A percentile compares a stretch with the other conserved stretches of the same genome.
Conservation (phyloP, 2,329 filamentous ascomycete genomes). For the Blastomyces silverae region DNA sequence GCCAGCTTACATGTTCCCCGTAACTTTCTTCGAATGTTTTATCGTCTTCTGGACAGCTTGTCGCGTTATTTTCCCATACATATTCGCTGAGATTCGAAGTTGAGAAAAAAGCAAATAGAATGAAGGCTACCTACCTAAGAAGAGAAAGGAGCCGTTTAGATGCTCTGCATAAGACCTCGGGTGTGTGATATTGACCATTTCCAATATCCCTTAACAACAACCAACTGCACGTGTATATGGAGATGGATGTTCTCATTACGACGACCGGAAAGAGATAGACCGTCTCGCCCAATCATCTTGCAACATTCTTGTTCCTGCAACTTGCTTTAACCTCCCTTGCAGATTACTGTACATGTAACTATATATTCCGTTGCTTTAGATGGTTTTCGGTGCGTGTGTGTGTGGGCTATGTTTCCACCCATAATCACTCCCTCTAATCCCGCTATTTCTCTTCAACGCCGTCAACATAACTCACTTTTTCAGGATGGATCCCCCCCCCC, state of each 20-base stretch:
- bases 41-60: constrained; percentile 74
- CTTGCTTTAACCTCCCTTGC: background rate
- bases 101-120: constrained; percentile 21
- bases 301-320: background rate
- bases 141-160: background rate
- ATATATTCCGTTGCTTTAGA: background rate
- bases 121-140: background rate
- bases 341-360: background rate
- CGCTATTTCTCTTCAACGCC: background rate
- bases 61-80: constrained; percentile 73
- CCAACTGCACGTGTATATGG: background rate
- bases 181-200: background rate
- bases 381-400: background rate
- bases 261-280: background rate
- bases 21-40: constrained; percentile 58
- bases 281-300: background rate
- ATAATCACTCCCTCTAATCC: background rate
- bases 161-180: background rate
- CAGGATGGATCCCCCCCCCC: too few relatives aligned
- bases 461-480: background rate
- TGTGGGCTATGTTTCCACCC: background rate
- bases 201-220: too few relatives aligned
- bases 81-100: constrained; percentile 58
- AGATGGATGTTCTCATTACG: background rate
- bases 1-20: constrained; percentile 52